Base-by-base conservation (phyloP, 805 yeast genomes). In the Lachancea dasiensis region DNA sequence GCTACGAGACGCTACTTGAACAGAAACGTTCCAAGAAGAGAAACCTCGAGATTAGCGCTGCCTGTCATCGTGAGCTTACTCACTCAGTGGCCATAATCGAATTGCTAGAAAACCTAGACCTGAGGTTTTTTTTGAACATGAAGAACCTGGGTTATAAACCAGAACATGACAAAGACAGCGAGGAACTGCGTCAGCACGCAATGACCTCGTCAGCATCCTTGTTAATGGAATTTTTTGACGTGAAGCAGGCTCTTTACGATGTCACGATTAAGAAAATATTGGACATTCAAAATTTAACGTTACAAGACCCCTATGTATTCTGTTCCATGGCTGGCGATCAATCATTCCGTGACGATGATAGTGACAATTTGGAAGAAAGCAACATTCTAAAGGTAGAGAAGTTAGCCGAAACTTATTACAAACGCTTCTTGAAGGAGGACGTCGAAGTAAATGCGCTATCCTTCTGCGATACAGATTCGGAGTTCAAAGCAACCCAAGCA, bases 251-350 rank as follows among this genome's bases (percentile, higher is more conserved):
- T 6, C 56, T 84, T 18, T 89, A 86, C 56, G 76, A 81, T 46
- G 54, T 70, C 3, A 64, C 79, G 22, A 64, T 77, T 3, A 70
- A 70, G 20, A 66, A 82, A 5, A 67, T 85, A 8, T 72, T 84
- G 70, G 75, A 79, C 32, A 70, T 83, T 0, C 95, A 85, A 53
- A 67, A 77, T 9, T 60, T 84, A 8, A 81, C 92, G 0, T 59
- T 83, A 8, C 75, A 71, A 20, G 94, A 84, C 52, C 86, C 92
- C 1, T 86, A 81, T 41, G 80, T 79, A 2, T 84, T 84, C 58
- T 68, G 69, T 35, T 74, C 81, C 0, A 66, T 81, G 61, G 70
- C 69, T 40, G 79, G 77, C 21, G 84, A 79, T 26, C 44, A 39
- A 68, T 68, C 26, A 46, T 27, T 18, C 21, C 38, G 19, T n/a